Evolutionary conservation across 1,284 basidiomycete species (phyloP), one percentile per base, ranked within the genome.

Genomic region (Cystobasidium sp.): DNA sequence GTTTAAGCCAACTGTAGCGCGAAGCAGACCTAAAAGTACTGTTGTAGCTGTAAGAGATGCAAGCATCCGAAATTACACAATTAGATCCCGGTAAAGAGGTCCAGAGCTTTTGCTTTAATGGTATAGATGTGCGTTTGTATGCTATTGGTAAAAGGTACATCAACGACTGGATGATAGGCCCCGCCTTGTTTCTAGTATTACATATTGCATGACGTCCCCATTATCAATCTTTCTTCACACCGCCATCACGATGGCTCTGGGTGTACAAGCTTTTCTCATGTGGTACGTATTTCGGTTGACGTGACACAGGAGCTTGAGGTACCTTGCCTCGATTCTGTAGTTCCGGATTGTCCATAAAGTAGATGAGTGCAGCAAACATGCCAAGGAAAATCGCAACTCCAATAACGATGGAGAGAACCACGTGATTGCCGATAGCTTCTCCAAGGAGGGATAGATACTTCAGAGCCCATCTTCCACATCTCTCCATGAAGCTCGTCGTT

Each of bases 401-500:
- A 18, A 75, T 66, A 47, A 82, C 43, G n/a, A 83, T 55, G 9
- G 81, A 79, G 12, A 81, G 43, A 67, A 84, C 68, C 0, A 83
- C 83, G 74, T 84, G 82, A 20, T 81, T 76, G n/a, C 78, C 58
- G 20, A 75, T 74, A 56, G n/a, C 72, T 18, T 47, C 8, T 20
- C 51, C 43, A 18, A 31, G 55, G 41, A 31, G 62, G 3, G 9
- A 76, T 75, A 51, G 79, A 51, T 22, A 56, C 22, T 47, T 18
- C 16, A 37, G 41, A 6, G 75, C 77, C 62, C 49, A 80, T 80
- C 62, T 79, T 1, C 80, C 83, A 49, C 81, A 78, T 77, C 82
- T 80, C 72, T 83, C 81, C 20, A 83, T 64, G 9, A 81, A 79
- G 44, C 80, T 79, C 53, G 82, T 80, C n/a, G 78, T 79, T 58